Percentiles rank a stretch among this genome's conserved stretches.
phyloP scores from a whole-genome alignment of 2,329 filamentous ascomycete genomes.

The Claviceps sp. region DNA sequence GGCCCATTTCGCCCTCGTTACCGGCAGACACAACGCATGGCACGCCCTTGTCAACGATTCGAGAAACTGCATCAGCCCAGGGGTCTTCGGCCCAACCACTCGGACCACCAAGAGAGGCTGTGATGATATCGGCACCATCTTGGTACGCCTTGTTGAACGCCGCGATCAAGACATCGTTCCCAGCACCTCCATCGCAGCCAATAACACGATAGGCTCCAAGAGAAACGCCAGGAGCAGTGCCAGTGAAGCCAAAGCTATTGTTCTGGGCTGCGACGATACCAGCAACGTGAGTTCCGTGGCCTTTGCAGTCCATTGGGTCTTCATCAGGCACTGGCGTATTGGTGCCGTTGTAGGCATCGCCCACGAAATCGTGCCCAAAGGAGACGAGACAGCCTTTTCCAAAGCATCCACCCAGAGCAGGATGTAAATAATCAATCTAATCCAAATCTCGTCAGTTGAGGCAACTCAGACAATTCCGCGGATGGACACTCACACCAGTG shows the following conservation, averaged over 20 bases:
- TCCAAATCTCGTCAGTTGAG: background rate
- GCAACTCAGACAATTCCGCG: background rate
- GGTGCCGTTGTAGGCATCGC: conserved; percentile 34
- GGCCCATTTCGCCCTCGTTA: conserved; percentile 31
- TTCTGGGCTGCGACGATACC: conserved; percentile 48
- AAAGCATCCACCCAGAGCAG: conserved; percentile 51
- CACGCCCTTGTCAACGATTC: conserved; percentile 40
- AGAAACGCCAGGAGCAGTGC: conserved; percentile 41
- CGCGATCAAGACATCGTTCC: conserved; percentile 43
- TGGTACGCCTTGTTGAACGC: conserved; percentile 48
- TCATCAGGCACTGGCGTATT: conserved; percentile 29
- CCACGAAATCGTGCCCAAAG: conserved; percentile 44
- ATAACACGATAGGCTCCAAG: conserved; percentile 46
- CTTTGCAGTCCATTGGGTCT: conserved; percentile 42
- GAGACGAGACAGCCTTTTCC: conserved; percentile 44
- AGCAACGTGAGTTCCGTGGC: conserved; percentile 49
- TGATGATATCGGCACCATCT: conserved; percentile 45
- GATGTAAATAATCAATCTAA: conserved; percentile 48
- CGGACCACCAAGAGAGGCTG: conserved; percentile 36
- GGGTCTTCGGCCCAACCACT: conserved; percentile 40
- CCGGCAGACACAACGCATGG: conserved; percentile 40
- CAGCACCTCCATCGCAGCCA: conserved; percentile 35
- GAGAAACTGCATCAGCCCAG: conserved; percentile 34
- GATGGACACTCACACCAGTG: conserved; percentile 32
- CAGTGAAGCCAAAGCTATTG: conserved; percentile 40